Conservation (phyloP, 495 filamentous ascomycete genomes). For the Lasiosphaeriaceae sp. region DNA sequence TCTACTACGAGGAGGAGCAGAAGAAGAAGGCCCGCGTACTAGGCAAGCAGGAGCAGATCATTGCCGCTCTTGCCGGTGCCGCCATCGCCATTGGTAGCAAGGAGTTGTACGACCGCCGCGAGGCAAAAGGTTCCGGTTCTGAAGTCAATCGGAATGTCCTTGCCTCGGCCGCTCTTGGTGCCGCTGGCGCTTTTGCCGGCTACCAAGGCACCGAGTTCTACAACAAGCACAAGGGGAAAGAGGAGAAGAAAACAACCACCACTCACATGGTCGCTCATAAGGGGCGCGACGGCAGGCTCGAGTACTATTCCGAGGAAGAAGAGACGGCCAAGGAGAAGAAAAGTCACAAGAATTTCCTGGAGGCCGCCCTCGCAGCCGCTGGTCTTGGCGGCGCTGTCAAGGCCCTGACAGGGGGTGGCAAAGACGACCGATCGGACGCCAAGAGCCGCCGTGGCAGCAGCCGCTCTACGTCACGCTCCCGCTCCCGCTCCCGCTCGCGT, state of each 20-base stretch:
- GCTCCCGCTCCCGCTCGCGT: conserved; percentile 46
- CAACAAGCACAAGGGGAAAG: conserved; percentile 47
- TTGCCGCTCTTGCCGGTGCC: conserved; percentile 50
- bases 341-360: conserved; percentile 66
- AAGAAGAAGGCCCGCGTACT: conserved; percentile 44
- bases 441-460: conserved; percentile 50
- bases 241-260: conserved; percentile 38
- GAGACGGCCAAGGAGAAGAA: conserved; percentile 46
- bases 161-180: conserved; percentile 50
- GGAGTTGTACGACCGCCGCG: conserved; percentile 53
- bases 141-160: conserved; percentile 48
- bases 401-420: conserved; percentile 40
- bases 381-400: conserved; percentile 64
- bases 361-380: conserved; percentile 62
- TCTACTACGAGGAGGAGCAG: conserved; percentile 44
- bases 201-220: conserved; percentile 53
- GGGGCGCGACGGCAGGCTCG: conserved; percentile 41
- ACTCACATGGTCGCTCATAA: conserved; percentile 32
- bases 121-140: conserved; percentile 41
- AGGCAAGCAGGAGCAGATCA: conserved; percentile 56
- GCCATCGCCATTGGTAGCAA: conserved; percentile 52
- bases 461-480: conserved; percentile 43
- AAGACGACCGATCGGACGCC: conserved; percentile 50
- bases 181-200: conserved; percentile 51
- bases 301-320: conserved; percentile 53